Conservation (phyloP, 805 yeast species). For the Yamadazyma sp. region DNA sequence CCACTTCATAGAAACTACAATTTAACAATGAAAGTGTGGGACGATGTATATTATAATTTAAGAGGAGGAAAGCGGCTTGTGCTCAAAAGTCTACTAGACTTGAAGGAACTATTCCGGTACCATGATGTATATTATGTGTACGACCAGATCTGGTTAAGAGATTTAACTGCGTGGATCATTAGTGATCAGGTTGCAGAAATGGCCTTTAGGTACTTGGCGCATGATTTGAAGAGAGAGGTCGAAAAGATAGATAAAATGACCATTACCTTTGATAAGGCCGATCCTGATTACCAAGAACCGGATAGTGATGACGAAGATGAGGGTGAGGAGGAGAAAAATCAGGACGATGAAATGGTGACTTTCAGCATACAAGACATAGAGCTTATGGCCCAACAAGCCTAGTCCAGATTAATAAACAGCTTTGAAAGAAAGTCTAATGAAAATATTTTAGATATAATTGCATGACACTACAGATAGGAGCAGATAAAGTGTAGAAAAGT, state of each 20-base stretch:
- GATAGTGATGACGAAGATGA: constrained; percentile 18
- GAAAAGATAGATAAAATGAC: constrained; percentile 40
- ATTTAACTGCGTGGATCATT: constrained; percentile 72
- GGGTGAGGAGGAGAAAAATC: constrained; percentile 14
- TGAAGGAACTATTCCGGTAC: constrained; percentile 72
- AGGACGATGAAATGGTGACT: constrained; percentile 38
- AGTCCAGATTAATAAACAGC: background rate
- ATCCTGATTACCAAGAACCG: constrained; percentile 7
- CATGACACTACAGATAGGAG: too few species aligned
- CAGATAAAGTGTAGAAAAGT: too few species aligned
- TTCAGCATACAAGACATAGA: constrained; percentile 58
- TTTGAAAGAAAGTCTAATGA: too few species aligned
- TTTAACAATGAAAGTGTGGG: constrained; percentile 64
- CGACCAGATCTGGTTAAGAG: constrained; percentile 73
- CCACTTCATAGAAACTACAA: constrained; percentile 78
- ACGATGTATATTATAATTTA: constrained; percentile 65
- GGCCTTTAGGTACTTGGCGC: constrained; percentile 61
- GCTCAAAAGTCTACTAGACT: constrained; percentile 55
- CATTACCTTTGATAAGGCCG: constrained; percentile 56
- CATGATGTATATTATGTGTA: constrained; percentile 87
- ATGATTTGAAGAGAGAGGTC: constrained; percentile 54
- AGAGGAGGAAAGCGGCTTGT: constrained; percentile 69
- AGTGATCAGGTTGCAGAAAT: constrained; percentile 55
- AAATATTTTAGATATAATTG: too few species aligned
- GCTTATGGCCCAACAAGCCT: constrained; percentile 25